Evolutionary conservation across 176 grass and related monocot species (phyloP).

Genomic region (Bonia amplexicaulis): DNA sequence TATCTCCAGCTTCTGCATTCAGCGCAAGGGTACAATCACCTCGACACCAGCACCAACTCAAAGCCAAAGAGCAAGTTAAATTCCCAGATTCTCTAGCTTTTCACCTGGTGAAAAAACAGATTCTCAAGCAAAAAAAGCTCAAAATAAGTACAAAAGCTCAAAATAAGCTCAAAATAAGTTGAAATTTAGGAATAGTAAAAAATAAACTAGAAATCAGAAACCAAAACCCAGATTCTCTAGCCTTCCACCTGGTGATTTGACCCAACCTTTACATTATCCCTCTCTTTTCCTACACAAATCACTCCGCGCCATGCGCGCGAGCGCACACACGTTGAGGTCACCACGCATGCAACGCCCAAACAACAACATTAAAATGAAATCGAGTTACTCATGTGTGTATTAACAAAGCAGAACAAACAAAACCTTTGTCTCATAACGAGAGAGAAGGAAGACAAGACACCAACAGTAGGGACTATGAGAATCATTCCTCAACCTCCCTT

Average conservation of each 20-base stretch:
- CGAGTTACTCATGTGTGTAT: background rate
- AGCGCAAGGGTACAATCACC: background rate
- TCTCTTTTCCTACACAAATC: background rate
- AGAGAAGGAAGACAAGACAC: background rate
- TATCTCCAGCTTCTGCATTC: background rate
- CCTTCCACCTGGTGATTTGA: slow-evolving; percentile 50
- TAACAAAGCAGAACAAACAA: background rate
- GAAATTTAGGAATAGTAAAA: no score
- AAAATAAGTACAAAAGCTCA: no score
- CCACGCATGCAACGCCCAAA: background rate
- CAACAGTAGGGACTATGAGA: background rate
- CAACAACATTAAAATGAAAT: background rate
- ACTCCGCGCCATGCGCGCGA: background rate
- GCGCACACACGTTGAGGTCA: background rate
- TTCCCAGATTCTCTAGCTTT: background rate
- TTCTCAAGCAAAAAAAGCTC: no score
- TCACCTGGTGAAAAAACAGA: no score
- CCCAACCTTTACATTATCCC: background rate
- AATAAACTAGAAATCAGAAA: no score
- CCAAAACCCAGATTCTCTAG: background rate
- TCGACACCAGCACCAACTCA: slow-evolving; percentile 12
- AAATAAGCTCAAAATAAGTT: no score
- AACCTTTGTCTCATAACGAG: background rate
- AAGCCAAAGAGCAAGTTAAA: background rate
- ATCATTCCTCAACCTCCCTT: slow-evolving; percentile 33